Conservation (phyloP, 2,329 filamentous ascomycete genomes). For the Alternaria ventricosa region DNA sequence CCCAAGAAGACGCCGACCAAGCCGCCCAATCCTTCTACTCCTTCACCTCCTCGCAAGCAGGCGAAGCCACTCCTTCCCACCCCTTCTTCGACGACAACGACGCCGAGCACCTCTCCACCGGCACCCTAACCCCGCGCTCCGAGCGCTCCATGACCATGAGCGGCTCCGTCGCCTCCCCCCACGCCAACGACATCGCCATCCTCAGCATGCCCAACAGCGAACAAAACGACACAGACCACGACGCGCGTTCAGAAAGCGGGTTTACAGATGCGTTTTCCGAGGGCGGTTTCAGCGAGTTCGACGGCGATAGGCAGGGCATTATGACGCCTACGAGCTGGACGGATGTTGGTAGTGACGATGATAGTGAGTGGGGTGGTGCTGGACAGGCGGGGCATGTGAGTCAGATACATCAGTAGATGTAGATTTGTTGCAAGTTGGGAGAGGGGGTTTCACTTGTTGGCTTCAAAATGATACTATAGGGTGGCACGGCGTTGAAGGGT, state of each 20-base stretch:
- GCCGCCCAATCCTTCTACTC: conserved; percentile 48
- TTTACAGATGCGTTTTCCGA: conserved; percentile 48
- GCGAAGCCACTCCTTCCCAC: background rate
- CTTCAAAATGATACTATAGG: conserved; percentile 3
- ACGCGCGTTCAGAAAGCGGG: conserved; percentile 43
- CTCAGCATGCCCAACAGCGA: conserved; percentile 34
- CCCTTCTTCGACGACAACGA: conserved; percentile 27
- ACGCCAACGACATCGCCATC: conserved; percentile 44
- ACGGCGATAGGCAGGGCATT: conserved; percentile 27
- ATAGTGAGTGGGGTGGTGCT: conserved; percentile 46
- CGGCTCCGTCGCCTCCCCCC: conserved; percentile 32
- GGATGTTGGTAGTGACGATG: conserved; percentile 50
- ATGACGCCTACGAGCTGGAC: conserved; percentile 50
- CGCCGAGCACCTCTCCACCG: conserved; percentile 34
- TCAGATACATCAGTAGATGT: conserved; percentile 30
- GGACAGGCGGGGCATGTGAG: conserved; percentile 32
- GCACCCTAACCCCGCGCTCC: conserved; percentile 48
- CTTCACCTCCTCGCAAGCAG: conserved; percentile 32
- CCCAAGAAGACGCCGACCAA: conserved; percentile 22
- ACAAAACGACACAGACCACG: conserved; percentile 43
- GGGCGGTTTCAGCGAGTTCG: conserved; percentile 41
- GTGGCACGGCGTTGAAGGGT: background rate
- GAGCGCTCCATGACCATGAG: conserved; percentile 38
- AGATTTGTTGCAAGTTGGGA: background rate
- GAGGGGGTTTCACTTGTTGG: background rate